A percentile compares a stretch with the other conserved stretches of the same genome.
phyloP scores from a whole-genome alignment of 441 rosid species.

The Euphorbia celastroides region DNA sequence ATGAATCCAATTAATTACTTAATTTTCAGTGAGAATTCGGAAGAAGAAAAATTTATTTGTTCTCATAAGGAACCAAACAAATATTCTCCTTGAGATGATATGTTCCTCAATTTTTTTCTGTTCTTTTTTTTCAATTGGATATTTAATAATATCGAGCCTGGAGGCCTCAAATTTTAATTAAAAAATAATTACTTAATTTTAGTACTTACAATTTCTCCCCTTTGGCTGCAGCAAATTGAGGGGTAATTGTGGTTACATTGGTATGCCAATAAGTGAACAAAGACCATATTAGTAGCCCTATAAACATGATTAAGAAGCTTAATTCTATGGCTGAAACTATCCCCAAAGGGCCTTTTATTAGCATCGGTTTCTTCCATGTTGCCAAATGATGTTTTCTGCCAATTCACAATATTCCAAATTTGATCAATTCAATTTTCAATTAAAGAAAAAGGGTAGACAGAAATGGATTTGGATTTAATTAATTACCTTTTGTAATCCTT shows the following conservation, averaged over 20 bases:
- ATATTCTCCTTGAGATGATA: too few relatives aligned
- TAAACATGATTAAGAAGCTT: conserved; percentile 39
- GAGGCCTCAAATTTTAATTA: too few relatives aligned
- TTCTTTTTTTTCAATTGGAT: too few relatives aligned
- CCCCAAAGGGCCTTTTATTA: conserved; percentile 49
- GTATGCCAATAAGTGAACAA: conserved; percentile 24
- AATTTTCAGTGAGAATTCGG: too few relatives aligned
- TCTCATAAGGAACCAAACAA: too few relatives aligned
- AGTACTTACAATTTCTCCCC: conserved; percentile 14
- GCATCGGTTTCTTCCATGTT: conserved; percentile 29
- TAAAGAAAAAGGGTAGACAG: not conserved
- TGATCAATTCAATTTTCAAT: not conserved
- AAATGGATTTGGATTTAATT: not conserved
- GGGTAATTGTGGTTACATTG: conserved; percentile 18
- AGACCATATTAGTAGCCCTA: conserved; percentile 43
- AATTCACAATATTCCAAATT: not conserved
- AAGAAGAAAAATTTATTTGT: too few relatives aligned
- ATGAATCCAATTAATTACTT: not conserved
- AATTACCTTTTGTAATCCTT: conserved; percentile 8
- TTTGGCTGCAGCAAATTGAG: conserved; percentile 10
- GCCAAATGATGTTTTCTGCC: conserved; percentile 3
- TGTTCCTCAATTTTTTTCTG: too few relatives aligned
- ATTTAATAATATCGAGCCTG: too few relatives aligned
- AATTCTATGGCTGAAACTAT: conserved; percentile 40
- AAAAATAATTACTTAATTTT: not conserved